Base-by-base conservation (phyloP, 495 filamentous ascomycete species). In the Elaphomyces granulatus region DNA sequence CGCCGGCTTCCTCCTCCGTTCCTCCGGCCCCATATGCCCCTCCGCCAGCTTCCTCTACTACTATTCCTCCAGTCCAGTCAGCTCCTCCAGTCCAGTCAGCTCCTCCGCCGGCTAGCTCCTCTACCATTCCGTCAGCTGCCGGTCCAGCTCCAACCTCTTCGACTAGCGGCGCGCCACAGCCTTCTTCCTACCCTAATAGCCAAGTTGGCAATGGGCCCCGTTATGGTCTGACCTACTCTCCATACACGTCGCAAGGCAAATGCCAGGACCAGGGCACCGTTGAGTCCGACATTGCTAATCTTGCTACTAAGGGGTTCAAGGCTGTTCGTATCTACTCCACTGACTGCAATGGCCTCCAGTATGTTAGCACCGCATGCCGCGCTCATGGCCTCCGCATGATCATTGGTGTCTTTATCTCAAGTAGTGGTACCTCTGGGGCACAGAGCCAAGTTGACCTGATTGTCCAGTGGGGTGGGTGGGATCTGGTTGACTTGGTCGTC, bases 141-240 rank as follows among this genome's bases (percentile, higher is more conserved):
- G 43, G 54, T 40, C 54, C 3, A 6, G 20, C 34, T 30, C 4
- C 33, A 2, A 47, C 41, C 20, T n/a, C 49, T 26, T 20, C 50
- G 41, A 44, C 50, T 36, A 44, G 51, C 17, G 51, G 52, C 18
- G 47, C 52, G 15, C 9, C 42, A 49, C 34, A 38, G 53, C 32
- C 18, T 17, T 17, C 9, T 17, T 8, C 34, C 8, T 14, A 17
- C 34, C n/a, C n/a, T n/a, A 64, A 62, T 37, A 64, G 61, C 45
- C 23, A 28, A 28, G 23, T 41, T 14, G 39, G 39, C 15, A 36
- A 41, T 19, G 69, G 68, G 38, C 58, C 70, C 59, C 70, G 77
- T 54, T 94, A 82, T 78, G 83, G 80, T 66, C 85, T 95, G 54
- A 84, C 90, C 48, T 96, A 94, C 74, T 86, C 84, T 31, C 84